Conservation (phyloP, 257 asterid genomes). For the Solanum corneliomulleri region DNA sequence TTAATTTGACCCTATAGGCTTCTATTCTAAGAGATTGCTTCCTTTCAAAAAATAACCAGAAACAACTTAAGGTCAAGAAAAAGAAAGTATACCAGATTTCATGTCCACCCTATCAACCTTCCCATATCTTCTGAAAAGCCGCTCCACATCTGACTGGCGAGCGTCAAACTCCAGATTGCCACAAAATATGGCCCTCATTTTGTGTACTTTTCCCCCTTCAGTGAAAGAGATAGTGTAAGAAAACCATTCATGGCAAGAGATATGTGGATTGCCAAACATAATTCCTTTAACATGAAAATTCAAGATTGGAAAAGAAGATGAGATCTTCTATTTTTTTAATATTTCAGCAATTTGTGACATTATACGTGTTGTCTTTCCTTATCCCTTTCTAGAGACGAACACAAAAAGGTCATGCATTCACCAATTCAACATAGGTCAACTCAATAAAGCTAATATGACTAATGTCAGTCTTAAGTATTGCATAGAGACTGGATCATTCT, state of each 20-base stretch:
- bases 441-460: neutral
- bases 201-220: constrained; percentile 14
- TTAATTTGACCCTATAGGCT: neutral
- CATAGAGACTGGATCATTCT: neutral
- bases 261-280: neutral
- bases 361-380: neutral
- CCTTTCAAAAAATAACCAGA: neutral
- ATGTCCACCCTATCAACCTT: constrained; percentile 87
- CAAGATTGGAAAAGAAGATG: neutral
- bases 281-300: neutral
- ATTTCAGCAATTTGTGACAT: neutral
- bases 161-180: constrained; percentile 89
- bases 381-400: neutral
- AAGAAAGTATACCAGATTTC: constrained; percentile 61
- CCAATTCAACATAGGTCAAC: neutral
- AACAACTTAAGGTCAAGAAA: neutral
- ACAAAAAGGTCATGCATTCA: neutral
- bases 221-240: neutral
- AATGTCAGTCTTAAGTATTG: neutral
- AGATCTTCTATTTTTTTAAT: neutral
- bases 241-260: neutral
- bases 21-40: neutral
- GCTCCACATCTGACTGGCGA: constrained; percentile 77
- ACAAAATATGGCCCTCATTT: constrained; percentile 73
- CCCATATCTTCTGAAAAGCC: constrained; percentile 81